Evolutionary conservation across 345 rosid genomes (phyloP).

Genomic region (Isatis tinctoria): DNA sequence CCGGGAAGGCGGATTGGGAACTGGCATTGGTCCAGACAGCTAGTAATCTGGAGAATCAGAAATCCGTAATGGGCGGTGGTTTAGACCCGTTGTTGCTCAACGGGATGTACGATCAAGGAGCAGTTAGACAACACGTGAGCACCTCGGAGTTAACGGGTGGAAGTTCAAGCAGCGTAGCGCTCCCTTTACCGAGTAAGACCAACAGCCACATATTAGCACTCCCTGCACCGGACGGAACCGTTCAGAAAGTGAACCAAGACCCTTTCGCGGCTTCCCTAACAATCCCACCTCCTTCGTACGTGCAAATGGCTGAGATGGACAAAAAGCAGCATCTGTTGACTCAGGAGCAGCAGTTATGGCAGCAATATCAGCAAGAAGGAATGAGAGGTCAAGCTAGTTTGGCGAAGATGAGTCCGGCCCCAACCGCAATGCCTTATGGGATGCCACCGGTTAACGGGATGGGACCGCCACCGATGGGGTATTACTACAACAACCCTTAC

Average conservation of each 20-base stretch:
- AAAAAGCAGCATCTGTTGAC: conserved; percentile 59
- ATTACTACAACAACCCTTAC: conserved; percentile 41
- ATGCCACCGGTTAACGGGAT: conserved; percentile 45
- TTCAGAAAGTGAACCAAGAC: conserved; percentile 61
- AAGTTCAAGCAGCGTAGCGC: conserved; percentile 79
- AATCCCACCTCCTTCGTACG: conserved; percentile 76
- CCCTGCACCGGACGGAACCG: conserved; percentile 78
- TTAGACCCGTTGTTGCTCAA: conserved; percentile 74
- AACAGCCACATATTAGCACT: conserved; percentile 61
- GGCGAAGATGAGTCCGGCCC: conserved; percentile 52
- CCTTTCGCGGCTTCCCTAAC: conserved; percentile 64
- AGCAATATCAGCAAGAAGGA: conserved; percentile 67
- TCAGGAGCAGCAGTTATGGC: conserved; percentile 79
- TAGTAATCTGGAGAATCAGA: conserved; percentile 66
- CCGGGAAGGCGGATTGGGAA: conserved; percentile 83
- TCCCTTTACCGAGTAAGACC: conserved; percentile 46
- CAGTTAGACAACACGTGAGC: conserved; percentile 56
- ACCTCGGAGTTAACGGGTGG: conserved; percentile 54
- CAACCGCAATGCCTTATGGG: conserved; percentile 52
- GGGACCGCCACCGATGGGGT: conserved; percentile 41
- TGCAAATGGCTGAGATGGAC: conserved; percentile 85
- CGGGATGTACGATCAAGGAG: conserved; percentile 93
- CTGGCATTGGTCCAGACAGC: conserved; percentile 83
- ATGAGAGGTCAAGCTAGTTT: conserved; percentile 81
- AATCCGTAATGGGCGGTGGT: conserved; percentile 80